Percentiles rank a stretch among this genome's conserved stretches.
Evolutionary conservation across 1,284 basidiomycete genomes (phyloP).

Genomic region (Leccinum insolens): DNA sequence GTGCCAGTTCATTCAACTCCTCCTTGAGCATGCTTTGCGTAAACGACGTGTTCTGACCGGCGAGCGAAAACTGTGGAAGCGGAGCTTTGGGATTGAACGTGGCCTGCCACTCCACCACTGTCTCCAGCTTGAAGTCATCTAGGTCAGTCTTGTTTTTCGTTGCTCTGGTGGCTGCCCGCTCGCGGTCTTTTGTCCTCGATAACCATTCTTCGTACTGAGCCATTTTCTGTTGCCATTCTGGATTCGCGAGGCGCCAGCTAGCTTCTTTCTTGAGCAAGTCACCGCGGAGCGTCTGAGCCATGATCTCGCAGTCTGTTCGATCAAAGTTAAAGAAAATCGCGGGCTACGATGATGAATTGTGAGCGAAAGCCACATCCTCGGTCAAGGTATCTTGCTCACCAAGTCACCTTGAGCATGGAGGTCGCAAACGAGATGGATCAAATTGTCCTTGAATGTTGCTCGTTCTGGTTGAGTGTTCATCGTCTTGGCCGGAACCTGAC

Average conservation of each 20-base stretch:
- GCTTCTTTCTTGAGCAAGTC: constrained; percentile 46
- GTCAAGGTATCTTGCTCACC: constrained; percentile 39
- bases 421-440: constrained; percentile 57
- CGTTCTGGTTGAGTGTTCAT: constrained; percentile 38
- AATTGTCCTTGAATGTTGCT: constrained; percentile 39
- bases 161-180: constrained; percentile 41
- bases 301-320: constrained; percentile 57
- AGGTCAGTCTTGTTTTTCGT: constrained; percentile 39
- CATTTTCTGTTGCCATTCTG: constrained; percentile 55
- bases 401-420: constrained; percentile 52
- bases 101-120: constrained; percentile 45
- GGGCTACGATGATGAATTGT: constrained; percentile 42
- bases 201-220: constrained; percentile 56
- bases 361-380: neutral
- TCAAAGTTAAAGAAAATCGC: constrained; percentile 72
- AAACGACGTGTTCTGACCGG: constrained; percentile 44
- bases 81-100: constrained; percentile 63
- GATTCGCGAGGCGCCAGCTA: constrained; percentile 49
- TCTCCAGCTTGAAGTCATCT: constrained; percentile 33
- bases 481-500: constrained; percentile 19
- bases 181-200: constrained; percentile 44
- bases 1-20: constrained; percentile 46
- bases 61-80: constrained; percentile 61
- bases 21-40: constrained; percentile 49
- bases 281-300: constrained; percentile 44